Evolutionary conservation across 2,329 filamentous ascomycete species (phyloP), one percentile per base, ranked within the genome.

Genomic region (Elsinoe necatrix): DNA sequence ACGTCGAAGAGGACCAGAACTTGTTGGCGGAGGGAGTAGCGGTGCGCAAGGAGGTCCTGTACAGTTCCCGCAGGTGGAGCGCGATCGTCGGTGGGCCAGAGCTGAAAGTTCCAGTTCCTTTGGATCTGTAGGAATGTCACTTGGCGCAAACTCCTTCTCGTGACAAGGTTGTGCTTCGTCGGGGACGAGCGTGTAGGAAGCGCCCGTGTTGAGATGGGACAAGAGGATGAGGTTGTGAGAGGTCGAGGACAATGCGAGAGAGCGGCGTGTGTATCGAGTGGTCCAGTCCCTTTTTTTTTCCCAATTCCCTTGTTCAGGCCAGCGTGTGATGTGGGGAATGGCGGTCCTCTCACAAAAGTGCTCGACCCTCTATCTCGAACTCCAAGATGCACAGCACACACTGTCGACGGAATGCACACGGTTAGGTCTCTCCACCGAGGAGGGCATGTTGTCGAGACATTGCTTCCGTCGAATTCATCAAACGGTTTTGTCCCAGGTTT

Each of bases 31-130:
- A 12, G 29, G 48, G 48, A 52, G 48, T 34, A 52, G 48, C 48
- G 48, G 48, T 52, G 48, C 48, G 48, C 48, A 52, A 52, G 48
- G 48, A 52, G 48, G 48, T 37, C 48, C 25, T 52, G 48, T 34
- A 31, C 48, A 35, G 48, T 37, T 52, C 48, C 48, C 48, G 48
- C 48, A 27, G 48, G 48, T 39, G 29, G 48, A 52, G 48, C 31
- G 48, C 20, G 48, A 52, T 52, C 48, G 48, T 52, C 48, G 29
- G 48, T 52, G 48, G 48, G 48, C 48, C 48, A 52, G 48, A 52
- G 48, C 48, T 52, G 31, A 27, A 29, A 18, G 25, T n/a, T 37
- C 48, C 21, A 35, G 48, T 52, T 25, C 31, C 16, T 21, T 37
- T 18, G 31, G 20, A 34, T 18, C 41, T 45, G 18, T 52, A 34